Percentiles rank a stretch among this genome's conserved stretches.
Conservation (phyloP, 257 asterid genomes). For the Petrea volubilis region DNA sequence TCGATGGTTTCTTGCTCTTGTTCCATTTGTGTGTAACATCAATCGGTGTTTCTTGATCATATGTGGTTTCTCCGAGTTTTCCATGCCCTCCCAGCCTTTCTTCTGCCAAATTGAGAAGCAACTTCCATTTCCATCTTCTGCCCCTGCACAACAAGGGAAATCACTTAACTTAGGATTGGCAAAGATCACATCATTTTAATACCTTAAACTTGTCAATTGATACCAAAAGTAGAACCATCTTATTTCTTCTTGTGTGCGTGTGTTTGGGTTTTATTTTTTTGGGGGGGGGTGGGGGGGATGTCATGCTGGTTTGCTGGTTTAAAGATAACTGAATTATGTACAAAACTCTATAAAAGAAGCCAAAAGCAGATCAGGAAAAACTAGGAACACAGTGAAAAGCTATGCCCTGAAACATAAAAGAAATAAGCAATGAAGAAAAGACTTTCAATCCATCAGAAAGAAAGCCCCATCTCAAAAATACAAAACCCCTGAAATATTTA, state of each 20-base stretch:
- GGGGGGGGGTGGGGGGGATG: no score
- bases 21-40: conserved; percentile 5
- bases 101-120: neutral
- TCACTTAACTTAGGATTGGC: neutral
- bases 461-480: neutral
- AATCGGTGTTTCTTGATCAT: neutral
- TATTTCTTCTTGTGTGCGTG: neutral
- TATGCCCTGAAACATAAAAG: neutral
- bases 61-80: neutral
- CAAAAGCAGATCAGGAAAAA: conserved; percentile 2
- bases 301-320: neutral
- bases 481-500: neutral
- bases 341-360: neutral
- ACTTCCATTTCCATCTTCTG: conserved; percentile 4
- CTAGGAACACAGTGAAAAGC: neutral
- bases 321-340: neutral
- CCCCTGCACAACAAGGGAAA: conserved; percentile 15
- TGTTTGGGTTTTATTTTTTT: no score
- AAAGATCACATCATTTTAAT: neutral
- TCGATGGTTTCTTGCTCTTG: neutral
- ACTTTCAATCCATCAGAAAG: no score
- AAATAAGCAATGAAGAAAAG: neutral
- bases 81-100: neutral
- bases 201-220: neutral
- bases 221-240: neutral